phyloP scores from a whole-genome alignment of 2,329 filamentous ascomycete genomes.

The Sclerotinia glacialis region DNA sequence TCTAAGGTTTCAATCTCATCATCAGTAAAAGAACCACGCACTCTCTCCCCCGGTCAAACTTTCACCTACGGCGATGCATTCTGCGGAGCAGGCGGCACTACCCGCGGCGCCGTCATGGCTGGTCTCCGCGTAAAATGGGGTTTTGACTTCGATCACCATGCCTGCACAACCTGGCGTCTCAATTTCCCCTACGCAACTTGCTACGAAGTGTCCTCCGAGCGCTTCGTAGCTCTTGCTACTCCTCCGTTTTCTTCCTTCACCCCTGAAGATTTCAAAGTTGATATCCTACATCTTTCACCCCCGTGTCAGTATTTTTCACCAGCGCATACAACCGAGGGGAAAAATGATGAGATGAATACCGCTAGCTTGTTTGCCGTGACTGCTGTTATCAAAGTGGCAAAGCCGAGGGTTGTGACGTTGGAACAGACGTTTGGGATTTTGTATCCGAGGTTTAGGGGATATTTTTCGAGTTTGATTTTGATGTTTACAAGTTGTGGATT shows the following conservation, averaged over 20 bases:
- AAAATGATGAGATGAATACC: slow-evolving; percentile 65
- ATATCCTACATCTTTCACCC: slow-evolving; percentile 72
- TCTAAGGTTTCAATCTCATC: slow-evolving; percentile 19
- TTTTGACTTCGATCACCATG: slow-evolving; percentile 54
- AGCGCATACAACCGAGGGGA: slow-evolving; percentile 60
- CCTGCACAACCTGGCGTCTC: slow-evolving; percentile 31
- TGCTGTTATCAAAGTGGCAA: slow-evolving; percentile 54
- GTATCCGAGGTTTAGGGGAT: slow-evolving; percentile 50
- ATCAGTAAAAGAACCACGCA: slow-evolving; percentile 23
- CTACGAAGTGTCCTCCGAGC: slow-evolving; percentile 47
- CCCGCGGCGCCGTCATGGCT: slow-evolving; percentile 57
- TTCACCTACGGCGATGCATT: slow-evolving; percentile 73
- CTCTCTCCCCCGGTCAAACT: slow-evolving; percentile 42
- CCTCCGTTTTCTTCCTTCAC: neutral
- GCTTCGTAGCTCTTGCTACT: slow-evolving; percentile 46
- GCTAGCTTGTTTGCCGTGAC: slow-evolving; percentile 55
- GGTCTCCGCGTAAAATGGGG: slow-evolving; percentile 60
- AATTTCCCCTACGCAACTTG: slow-evolving; percentile 44
- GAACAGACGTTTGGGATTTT: slow-evolving; percentile 75
- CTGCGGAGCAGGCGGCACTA: slow-evolving; percentile 69
- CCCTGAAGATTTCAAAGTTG: slow-evolving; percentile 47
- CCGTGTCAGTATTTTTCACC: slow-evolving; percentile 76
- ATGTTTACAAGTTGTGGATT: slow-evolving; percentile 65
- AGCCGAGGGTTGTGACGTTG: slow-evolving; percentile 69
- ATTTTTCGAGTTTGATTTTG: slow-evolving; percentile 59